Conservation (phyloP, 805 yeast species). For the Saturnispora bothae region DNA sequence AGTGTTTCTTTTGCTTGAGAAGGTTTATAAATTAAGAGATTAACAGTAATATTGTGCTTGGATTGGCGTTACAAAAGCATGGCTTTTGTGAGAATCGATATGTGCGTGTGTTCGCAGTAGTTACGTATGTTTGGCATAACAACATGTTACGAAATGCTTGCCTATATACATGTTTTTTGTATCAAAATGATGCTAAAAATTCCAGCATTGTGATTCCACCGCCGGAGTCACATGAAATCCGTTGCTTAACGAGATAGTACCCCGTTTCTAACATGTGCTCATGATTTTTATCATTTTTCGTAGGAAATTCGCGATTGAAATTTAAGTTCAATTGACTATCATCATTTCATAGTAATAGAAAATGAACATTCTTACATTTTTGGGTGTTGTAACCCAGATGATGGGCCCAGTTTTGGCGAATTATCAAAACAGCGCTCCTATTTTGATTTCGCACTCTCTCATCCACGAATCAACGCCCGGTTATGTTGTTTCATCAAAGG, state of each 20-base stretch:
- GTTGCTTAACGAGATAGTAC: too few relatives aligned
- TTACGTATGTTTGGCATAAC: too few relatives aligned
- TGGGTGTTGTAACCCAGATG: neutral
- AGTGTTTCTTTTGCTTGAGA: slow-evolving; percentile 43
- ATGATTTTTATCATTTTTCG: too few relatives aligned
- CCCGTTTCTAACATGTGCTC: too few relatives aligned
- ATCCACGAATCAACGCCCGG: slow-evolving; percentile 7
- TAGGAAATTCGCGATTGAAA: neutral
- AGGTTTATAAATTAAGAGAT: neutral
- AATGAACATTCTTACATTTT: neutral
- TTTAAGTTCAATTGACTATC: neutral
- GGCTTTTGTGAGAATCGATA: too few relatives aligned
- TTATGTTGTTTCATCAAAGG: slow-evolving; percentile 14
- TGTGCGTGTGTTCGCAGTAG: too few relatives aligned
- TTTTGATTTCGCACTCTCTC: slow-evolving; percentile 16
- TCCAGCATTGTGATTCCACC: too few relatives aligned
- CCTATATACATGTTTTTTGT: too few relatives aligned
- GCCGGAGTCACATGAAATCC: too few relatives aligned
- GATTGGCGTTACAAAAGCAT: too few relatives aligned
- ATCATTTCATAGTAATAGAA: neutral
- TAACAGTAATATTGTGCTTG: neutral
- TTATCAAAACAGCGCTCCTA: slow-evolving; percentile 24
- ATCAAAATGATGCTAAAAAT: too few relatives aligned
- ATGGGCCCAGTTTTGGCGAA: slow-evolving; percentile 14
- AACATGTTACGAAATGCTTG: too few relatives aligned